Conservation (phyloP, 2,329 filamentous ascomycete species). For the Metarhizium rileyi region DNA sequence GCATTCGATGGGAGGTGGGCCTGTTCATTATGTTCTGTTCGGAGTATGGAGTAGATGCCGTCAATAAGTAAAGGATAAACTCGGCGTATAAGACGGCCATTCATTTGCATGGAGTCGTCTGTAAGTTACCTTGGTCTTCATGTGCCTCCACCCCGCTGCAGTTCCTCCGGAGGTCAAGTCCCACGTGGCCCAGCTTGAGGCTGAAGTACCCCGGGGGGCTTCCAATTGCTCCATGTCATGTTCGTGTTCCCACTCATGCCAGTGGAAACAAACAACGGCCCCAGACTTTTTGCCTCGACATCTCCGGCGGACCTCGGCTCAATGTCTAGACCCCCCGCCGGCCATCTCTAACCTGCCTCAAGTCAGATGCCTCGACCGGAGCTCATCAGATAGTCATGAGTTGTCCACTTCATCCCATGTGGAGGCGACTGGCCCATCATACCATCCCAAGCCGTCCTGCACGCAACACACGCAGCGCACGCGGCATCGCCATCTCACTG, state of each 20-base stretch:
- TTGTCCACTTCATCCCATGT: constrained; percentile 1
- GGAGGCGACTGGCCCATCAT: constrained; percentile 4
- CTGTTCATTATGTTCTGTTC: neutral
- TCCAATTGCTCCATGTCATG: too few species aligned
- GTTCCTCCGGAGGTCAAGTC: too few species aligned
- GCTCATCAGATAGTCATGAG: constrained; percentile 3
- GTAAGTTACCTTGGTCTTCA: too few species aligned
- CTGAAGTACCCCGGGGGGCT: too few species aligned
- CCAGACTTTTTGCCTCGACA: neutral
- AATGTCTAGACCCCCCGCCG: neutral
- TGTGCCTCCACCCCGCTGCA: too few species aligned
- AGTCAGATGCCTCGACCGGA: neutral
- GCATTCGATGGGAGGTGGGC: neutral
- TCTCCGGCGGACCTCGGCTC: constrained; percentile 8
- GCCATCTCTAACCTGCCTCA: neutral
- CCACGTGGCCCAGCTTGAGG: too few species aligned
- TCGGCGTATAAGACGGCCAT: too few species aligned
- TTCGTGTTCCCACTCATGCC: neutral
- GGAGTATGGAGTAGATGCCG: neutral
- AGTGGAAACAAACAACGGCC: neutral
- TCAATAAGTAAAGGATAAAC: neutral
- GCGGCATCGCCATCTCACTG: neutral
- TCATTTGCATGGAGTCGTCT: too few species aligned
- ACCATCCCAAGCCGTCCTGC: neutral
- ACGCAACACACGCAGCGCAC: neutral